These are phyloP conservation scores for Naganishia albida DNA, from an alignment of 1,284 basidiomycete genomes.

Conservation along the genomic window DNA sequence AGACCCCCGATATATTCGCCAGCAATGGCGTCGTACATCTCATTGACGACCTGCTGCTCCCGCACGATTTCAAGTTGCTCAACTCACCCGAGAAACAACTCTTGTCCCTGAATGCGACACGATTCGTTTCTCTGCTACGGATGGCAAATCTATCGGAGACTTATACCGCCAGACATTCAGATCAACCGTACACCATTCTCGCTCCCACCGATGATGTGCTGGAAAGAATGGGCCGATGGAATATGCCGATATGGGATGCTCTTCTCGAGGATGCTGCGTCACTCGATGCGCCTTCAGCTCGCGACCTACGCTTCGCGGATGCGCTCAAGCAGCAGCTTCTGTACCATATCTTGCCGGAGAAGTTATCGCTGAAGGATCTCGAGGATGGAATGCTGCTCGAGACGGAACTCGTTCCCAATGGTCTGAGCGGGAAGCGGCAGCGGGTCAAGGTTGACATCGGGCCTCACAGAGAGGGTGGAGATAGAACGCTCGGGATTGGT, in stretches of 20 bases:
- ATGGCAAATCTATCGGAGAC: slow-evolving; percentile 69
- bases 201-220: slow-evolving; percentile 88
- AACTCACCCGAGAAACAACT: slow-evolving; percentile 78
- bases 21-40: slow-evolving; percentile 92
- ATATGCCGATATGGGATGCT: slow-evolving; percentile 38
- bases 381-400: slow-evolving; percentile 72
- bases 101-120: slow-evolving; percentile 76
- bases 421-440: slow-evolving; percentile 69
- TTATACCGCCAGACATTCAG: slow-evolving; percentile 49
- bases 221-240: slow-evolving; percentile 44
- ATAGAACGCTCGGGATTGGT: slow-evolving; percentile 49
- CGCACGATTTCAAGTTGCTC: slow-evolving; percentile 72
- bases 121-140: slow-evolving; percentile 84
- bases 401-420: slow-evolving; percentile 70
- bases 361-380: slow-evolving; percentile 69
- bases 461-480: slow-evolving; percentile 39
- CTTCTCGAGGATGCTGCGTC: slow-evolving; percentile 53
- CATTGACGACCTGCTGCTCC: slow-evolving; percentile 78
- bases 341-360: slow-evolving; percentile 86
- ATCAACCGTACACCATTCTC: slow-evolving; percentile 68
- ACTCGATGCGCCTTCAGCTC: not conserved
- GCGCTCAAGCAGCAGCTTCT: slow-evolving; percentile 48
- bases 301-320: slow-evolving; percentile 33
- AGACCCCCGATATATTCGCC: slow-evolving; percentile 78
- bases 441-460: slow-evolving; percentile 70